Evolutionary conservation across 768 basidiomycete species (phyloP), one percentile per base, ranked within the genome.

Genomic region (Mrakia blollopis): DNA sequence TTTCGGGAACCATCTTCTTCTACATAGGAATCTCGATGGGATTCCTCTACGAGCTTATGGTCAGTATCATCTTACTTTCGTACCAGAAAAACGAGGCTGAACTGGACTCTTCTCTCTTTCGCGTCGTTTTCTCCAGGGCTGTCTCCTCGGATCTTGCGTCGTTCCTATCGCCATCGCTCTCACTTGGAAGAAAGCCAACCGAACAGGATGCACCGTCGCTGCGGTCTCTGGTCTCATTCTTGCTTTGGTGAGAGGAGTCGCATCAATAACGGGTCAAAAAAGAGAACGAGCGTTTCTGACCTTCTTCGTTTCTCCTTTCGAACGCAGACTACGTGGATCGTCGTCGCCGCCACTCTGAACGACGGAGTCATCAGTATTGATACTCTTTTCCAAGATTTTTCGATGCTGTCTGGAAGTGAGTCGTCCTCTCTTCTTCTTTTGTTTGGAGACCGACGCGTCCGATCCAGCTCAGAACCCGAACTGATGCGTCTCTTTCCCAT

Each of bases 161-260:
- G 91, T 90, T 5, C 92, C 93, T 1, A 92, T 95, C 79, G 94
- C 93, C 0, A 85, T 93, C 30, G 91, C 89, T 79, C 88, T 95
- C 74, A 91, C 92, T 3, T 94, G 93, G 92, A 87, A 85, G 76
- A 91, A 89, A 81, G 92, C 93, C 32, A 97, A 93, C 85, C 92
- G 91, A 81, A 88, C 87, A 84, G 95, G 92, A 11, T 93, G 92
- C 81, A 87, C 94, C 73, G 84, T 83, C n/a, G 95, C 92, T 4
- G 85, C 92, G 0, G 78, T 93, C 50, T 81, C 84, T 52, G 94
- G 94, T 0, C 89, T 94, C 81, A 84, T 83, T 39, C 86, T 87
- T 16, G 93, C 91, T 23, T 80, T 44, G 44, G 44, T 44, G 44
- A 44, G 44, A 2, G 44, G 14, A 44, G 5, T 1, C 10, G 14